Base-by-base conservation (phyloP, 2,329 filamentous ascomycete species). In the Diaporthe capsici region DNA sequence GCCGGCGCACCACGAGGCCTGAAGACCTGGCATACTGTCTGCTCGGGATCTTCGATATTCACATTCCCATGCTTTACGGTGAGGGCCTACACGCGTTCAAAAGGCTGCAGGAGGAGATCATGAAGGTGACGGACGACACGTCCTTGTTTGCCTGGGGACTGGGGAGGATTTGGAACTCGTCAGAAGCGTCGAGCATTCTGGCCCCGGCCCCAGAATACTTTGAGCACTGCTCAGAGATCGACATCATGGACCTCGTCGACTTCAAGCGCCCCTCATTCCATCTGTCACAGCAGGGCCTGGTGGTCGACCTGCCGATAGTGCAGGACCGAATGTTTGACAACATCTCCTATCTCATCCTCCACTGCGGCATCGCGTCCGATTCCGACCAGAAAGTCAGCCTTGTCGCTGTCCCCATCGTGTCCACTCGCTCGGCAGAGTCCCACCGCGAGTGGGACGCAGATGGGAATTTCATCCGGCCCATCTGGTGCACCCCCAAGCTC, bases 1-100 rank as follows among this genome's bases (percentile, higher is more conserved):
- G 67, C 7, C 67, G 80, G 37, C 61, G 72, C 4, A 81, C 80
- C 0, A 77, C 80, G 1, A 78, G 80, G 4, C 63, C 76, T 5
- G 80, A 82, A 71, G 81, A 82, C 47, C 44, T 76, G 2, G 80
- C 81, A 2, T 82, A 82, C 58, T 80, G 78, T 28, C 77, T 82
- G 4, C 75, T 82, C 10, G 81, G 81, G 3, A 78, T 82, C 0
- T 82, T 82, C 71, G 78, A 81, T 39, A 75, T 82, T 8, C 79
- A 81, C 28, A 80, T 82, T 77, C 77, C 80, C 0, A 76, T 82
- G 37, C 76, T 82, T 22, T 82, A 82, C 61, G 81, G 81, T 2
- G 81, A 82, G 73, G 81, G 78, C 2, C 15, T 22, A 13, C 51
- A 60, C 1, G 79, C 80, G 1, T 81, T 81, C 47, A 72, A 73